phyloP scores from a whole-genome alignment of 2,329 filamentous ascomycete genomes.

The Hypomyces rosellus region DNA sequence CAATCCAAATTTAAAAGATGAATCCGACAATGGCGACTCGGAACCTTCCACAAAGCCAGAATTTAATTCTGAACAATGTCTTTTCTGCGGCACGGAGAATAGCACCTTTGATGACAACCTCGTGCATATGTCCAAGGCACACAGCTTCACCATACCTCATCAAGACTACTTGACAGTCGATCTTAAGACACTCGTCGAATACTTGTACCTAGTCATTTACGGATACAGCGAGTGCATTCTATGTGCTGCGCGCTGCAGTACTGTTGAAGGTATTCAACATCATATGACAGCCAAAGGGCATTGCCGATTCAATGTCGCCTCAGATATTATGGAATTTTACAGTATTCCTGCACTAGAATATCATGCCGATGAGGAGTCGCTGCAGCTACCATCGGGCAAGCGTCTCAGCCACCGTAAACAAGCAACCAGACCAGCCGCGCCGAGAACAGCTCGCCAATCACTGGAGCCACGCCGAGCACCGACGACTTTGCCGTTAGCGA shows the following conservation, averaged over 20 bases:
- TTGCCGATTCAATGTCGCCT: conserved; percentile 37
- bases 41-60: conserved; percentile 5
- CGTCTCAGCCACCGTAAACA: conserved; percentile 22
- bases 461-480: not conserved
- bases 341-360: conserved; percentile 18
- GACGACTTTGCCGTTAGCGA: not conserved
- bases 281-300: conserved; percentile 47
- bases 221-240: conserved; percentile 45
- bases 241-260: conserved; percentile 39
- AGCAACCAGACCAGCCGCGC: not conserved
- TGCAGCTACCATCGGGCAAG: conserved; percentile 31
- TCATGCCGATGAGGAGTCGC: conserved; percentile 15
- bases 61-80: conserved; percentile 29
- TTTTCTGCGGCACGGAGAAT: conserved; percentile 34
- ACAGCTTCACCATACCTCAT: conserved; percentile 40
- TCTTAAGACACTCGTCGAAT: conserved; percentile 38
- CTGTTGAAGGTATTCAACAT: conserved; percentile 40
- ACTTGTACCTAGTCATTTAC: conserved; percentile 44
- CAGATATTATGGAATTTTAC: conserved; percentile 37
- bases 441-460: not conserved
- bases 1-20: not conserved
- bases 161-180: conserved; percentile 37
- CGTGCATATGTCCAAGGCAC: conserved; percentile 42
- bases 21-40: not conserved
- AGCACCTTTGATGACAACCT: conserved; percentile 31